A percentile compares a stretch with the other conserved stretches of the same genome.
phyloP scores from a whole-genome alignment of 2,329 filamentous ascomycete genomes.

The Trichoderma lentiforme region DNA sequence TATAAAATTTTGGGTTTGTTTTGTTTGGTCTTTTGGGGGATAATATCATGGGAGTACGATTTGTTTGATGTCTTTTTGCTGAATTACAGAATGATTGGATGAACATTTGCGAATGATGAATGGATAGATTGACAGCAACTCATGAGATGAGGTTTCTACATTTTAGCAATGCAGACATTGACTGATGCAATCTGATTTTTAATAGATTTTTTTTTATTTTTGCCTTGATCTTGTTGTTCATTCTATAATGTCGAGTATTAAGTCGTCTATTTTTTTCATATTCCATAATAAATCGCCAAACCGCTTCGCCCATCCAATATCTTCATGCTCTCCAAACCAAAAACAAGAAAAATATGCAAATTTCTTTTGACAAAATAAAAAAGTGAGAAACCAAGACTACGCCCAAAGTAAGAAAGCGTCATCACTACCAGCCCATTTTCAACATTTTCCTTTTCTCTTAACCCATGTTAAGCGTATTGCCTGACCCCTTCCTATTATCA shows the following conservation, averaged over 20 bases:
- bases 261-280: not conserved
- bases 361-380: not conserved
- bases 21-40: not conserved
- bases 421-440: not conserved
- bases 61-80: not conserved
- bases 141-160: not conserved
- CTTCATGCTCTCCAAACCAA: not conserved
- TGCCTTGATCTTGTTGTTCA: not conserved
- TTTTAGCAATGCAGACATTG: not conserved
- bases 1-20: not conserved
- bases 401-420: not conserved
- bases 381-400: not conserved
- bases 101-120: not conserved
- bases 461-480: slow-evolving; percentile 80
- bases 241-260: not conserved
- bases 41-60: not conserved
- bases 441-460: not conserved
- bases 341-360: not conserved
- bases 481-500: slow-evolving; percentile 77
- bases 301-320: not conserved
- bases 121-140: not conserved
- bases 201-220: not conserved
- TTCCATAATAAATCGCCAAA: not conserved
- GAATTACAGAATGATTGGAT: not conserved
- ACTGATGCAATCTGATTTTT: not conserved